These are phyloP conservation scores for Ascochyta koolunga DNA, from an alignment of 2,329 filamentous ascomycete genomes.

Conservation along the genomic window DNA sequence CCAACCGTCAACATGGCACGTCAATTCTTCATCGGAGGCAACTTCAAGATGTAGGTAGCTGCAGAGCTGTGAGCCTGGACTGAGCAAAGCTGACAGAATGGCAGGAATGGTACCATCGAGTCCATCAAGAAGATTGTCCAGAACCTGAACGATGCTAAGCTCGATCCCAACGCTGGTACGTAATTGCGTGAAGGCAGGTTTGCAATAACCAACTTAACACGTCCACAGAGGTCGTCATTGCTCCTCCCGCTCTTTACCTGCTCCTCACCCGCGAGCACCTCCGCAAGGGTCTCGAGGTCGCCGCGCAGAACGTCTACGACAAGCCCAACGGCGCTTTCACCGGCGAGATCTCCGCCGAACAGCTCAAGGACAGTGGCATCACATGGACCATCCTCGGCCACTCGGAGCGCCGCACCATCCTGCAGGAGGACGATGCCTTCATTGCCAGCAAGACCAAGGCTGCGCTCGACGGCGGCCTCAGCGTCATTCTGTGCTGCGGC, in stretches of 20 bases:
- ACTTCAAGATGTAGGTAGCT: constrained; percentile 91
- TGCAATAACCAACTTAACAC: constrained; percentile 11
- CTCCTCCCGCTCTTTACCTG: constrained; percentile 90
- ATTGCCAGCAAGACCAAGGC: constrained; percentile 94
- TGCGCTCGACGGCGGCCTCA: constrained; percentile 82
- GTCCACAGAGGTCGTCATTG: constrained; percentile 86
- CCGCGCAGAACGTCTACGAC: constrained; percentile 96
- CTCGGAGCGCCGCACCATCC: constrained; percentile 89
- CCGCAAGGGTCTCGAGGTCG: constrained; percentile 78
- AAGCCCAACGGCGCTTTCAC: constrained; percentile 97
- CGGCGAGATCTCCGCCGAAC: constrained; percentile 90
- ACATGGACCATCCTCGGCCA: constrained; percentile 92
- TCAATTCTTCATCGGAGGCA: constrained; percentile 97
- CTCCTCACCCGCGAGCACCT: constrained; percentile 81
- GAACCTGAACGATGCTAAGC: constrained; percentile 83
- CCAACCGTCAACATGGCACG: constrained; percentile 75
- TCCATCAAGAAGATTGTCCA: constrained; percentile 90
- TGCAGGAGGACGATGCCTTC: constrained; percentile 81
- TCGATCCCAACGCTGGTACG: constrained; percentile 77
- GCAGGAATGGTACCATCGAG: constrained; percentile 90
- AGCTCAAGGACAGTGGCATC: constrained; percentile 88
- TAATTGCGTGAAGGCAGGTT: constrained; percentile 21
- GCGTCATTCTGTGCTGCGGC: constrained; percentile 96
- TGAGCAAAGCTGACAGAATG: constrained; percentile 16
- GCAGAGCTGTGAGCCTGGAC: constrained; percentile 16